Evolutionary conservation across 2,329 filamentous ascomycete species (phyloP).

Genomic region (Aspergillus latus): DNA sequence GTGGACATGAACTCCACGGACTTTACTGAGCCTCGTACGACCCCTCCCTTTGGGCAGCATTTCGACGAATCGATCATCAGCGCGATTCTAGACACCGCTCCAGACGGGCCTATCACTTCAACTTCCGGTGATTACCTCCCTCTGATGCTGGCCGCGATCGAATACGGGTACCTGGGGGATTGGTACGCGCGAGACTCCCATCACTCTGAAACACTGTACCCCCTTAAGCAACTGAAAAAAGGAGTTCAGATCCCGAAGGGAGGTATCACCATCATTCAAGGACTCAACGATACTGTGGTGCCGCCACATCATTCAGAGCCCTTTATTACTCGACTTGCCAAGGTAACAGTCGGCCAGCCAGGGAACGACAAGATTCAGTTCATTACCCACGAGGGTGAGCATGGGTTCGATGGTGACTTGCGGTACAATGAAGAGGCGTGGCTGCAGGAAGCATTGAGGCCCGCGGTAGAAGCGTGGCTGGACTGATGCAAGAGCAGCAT

Average conservation of each 20-base stretch:
- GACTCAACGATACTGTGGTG: background rate
- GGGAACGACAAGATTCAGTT: background rate
- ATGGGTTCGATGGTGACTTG: background rate
- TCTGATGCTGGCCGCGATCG: slow-evolving; percentile 22
- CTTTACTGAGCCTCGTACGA: slow-evolving; percentile 19
- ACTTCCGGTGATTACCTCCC: slow-evolving; percentile 11
- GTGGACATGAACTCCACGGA: slow-evolving; percentile 26
- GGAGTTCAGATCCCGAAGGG: background rate
- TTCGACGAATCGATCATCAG: slow-evolving; percentile 17
- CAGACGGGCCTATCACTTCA: background rate
- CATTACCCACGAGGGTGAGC: background rate
- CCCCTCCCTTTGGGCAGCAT: slow-evolving; percentile 19
- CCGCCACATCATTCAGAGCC: background rate
- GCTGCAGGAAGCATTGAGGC: background rate
- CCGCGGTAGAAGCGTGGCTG: background rate
- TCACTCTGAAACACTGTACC: background rate
- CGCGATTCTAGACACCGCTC: slow-evolving; percentile 4
- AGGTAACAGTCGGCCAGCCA: background rate
- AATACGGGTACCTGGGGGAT: slow-evolving; percentile 17
- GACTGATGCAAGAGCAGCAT: too few species aligned
- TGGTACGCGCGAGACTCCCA: slow-evolving; percentile 18
- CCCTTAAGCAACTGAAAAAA: background rate
- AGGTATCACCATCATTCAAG: background rate
- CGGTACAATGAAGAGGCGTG: background rate
- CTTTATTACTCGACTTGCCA: background rate